A percentile compares a stretch with the other conserved stretches of the same genome.
Evolutionary conservation across 192 early-diverging fungal genomes (phyloP).

Genomic region (Backusella luteola): DNA sequence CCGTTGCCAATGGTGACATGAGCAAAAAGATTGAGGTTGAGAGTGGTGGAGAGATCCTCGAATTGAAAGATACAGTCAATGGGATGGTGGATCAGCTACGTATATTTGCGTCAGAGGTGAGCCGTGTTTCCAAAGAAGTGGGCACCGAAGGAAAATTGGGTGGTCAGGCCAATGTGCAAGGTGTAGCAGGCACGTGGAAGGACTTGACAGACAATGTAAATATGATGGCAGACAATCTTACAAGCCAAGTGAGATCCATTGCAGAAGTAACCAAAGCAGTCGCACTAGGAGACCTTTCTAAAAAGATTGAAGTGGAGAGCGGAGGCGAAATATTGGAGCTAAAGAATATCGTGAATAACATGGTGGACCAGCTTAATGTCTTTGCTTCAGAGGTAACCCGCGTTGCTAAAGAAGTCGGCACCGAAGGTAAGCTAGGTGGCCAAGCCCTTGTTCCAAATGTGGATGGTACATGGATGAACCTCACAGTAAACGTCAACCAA

Average conservation of each 20-base stretch:
- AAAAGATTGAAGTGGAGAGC: slow-evolving; percentile 63
- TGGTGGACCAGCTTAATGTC: slow-evolving; percentile 54
- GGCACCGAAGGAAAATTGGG: slow-evolving; percentile 50
- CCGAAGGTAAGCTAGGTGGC: slow-evolving; percentile 51
- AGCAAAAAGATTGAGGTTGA: slow-evolving; percentile 52
- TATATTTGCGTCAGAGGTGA: slow-evolving; percentile 48
- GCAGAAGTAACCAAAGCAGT: slow-evolving; percentile 59
- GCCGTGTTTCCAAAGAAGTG: slow-evolving; percentile 51
- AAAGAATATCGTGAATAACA: slow-evolving; percentile 69
- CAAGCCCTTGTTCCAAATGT: slow-evolving; percentile 44
- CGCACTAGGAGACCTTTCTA: slow-evolving; percentile 62
- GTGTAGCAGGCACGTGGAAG: slow-evolving; percentile 40
- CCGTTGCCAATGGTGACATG: slow-evolving; percentile 63
- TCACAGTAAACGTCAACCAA: slow-evolving; percentile 41
- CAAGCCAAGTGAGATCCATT: slow-evolving; percentile 47
- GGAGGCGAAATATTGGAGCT: slow-evolving; percentile 69
- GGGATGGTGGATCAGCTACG: slow-evolving; percentile 56
- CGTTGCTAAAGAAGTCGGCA: slow-evolving; percentile 68
- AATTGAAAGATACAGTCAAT: slow-evolving; percentile 63
- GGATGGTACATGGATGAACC: slow-evolving; percentile 40
- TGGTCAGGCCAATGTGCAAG: slow-evolving; percentile 43
- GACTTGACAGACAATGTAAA: slow-evolving; percentile 50
- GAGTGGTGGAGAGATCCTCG: slow-evolving; percentile 50
- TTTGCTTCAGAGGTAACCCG: slow-evolving; percentile 63
- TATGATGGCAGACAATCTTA: slow-evolving; percentile 50